Evolutionary conservation across 2,329 filamentous ascomycete species (phyloP), one percentile per base, ranked within the genome.

Genomic region (Claviceps quebecensis): DNA sequence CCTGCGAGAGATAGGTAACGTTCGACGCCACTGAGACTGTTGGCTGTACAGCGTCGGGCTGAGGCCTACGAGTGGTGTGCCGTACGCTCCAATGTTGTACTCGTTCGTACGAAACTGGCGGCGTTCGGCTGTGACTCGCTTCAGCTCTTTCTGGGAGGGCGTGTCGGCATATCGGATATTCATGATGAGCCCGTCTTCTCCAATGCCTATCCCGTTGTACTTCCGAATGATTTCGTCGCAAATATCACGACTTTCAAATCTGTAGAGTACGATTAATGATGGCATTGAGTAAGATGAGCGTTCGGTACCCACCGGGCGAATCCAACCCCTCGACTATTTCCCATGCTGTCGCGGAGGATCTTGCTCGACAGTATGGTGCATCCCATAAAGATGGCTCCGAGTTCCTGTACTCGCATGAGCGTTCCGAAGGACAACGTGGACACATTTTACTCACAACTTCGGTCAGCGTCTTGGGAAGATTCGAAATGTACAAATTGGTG

Each of bases 81-180:
- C 81, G 59, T 84, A 84, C 44, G 81, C 81, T 53, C 81, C 79
- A 55, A 83, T 82, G 60, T 90, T 90, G 70, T 97, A 97, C 72
- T 97, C 93, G 53, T 93, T 93, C 53, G 91, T 93, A 54, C 93
- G 87, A 71, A 95, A 97, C 63, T 95, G 88, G 55, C 93, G 89
- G 53, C 90, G 87, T 65, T 95, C 89, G 36, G 93, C 89, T 43
- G 91, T 97, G 65, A 96, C 86, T 57, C 93, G 86, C 77, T 98
- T 98, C 59, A 98, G 77, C 64, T 93, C 82, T 74, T 98, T 98
- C 69, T 98, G 93, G 56, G 91, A 86, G 51, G 93, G 87, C 39
- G 93, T 98, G 64, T 98, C 93, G 56, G 94, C 91, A 66, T 95
- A 98, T 57, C 93, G 90, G 59, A 98, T 89, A 69, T 96, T 90